Conservation (phyloP, 1,284 basidiomycete species). For the Moniliella sp. region DNA sequence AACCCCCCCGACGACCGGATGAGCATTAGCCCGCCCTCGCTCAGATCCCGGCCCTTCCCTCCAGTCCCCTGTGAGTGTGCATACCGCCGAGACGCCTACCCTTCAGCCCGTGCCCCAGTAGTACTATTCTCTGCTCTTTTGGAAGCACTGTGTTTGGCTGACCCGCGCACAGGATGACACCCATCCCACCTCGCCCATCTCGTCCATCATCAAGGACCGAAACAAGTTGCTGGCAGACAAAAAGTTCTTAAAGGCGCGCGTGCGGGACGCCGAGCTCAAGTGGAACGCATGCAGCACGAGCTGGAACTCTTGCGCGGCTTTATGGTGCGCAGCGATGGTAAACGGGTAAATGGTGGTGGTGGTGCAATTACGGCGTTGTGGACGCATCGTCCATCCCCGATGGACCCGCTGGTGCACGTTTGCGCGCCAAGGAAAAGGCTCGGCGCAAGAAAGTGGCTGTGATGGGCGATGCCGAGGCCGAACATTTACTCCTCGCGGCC, state of each 20-base stretch:
- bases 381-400: not conserved
- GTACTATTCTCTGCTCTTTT: no score
- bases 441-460: not conserved
- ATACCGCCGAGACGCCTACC: no score
- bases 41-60: no score
- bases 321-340: constrained; percentile 9
- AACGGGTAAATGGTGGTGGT: constrained; percentile 2
- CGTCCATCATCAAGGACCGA: constrained; percentile 12
- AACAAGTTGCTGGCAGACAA: constrained; percentile 29
- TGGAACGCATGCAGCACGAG: constrained; percentile 24
- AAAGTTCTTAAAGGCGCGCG: constrained; percentile 21
- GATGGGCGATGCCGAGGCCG: constrained; percentile 37
- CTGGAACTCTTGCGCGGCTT: constrained; percentile 20
- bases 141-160: no score
- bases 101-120: no score
- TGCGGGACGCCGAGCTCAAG: constrained; percentile 26
- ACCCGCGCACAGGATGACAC: no score
- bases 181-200: not conserved
- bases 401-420: not conserved
- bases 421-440: not conserved
- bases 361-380: not conserved
- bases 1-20: no score
- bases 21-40: no score
- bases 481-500: constrained; percentile 35
- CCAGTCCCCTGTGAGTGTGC: no score